Percentiles rank a stretch among this genome's conserved stretches.
Conservation (phyloP, 83 land plant genomes). For the Thuja plicata region DNA sequence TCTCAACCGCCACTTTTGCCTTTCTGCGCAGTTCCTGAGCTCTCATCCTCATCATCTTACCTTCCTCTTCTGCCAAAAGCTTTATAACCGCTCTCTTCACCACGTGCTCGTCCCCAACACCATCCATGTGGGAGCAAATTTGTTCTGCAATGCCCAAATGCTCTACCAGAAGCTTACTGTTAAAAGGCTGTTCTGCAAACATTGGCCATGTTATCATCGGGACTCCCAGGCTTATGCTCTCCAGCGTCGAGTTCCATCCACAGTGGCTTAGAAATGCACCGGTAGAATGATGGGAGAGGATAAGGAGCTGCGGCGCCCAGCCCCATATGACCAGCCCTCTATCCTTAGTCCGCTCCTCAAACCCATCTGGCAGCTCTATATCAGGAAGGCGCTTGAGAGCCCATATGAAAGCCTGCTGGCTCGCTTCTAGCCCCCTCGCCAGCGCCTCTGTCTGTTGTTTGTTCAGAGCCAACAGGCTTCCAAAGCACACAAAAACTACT, state of each 20-base stretch:
- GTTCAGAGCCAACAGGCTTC: constrained; percentile 28
- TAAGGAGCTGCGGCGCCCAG: constrained; percentile 5
- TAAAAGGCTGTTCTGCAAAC: constrained; percentile 12
- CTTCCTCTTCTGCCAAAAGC: neutral
- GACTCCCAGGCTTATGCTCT: neutral
- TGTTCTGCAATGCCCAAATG: neutral
- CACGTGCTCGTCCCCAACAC: neutral
- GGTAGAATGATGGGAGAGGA: constrained; percentile 4
- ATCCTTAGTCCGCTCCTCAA: constrained; percentile 8
- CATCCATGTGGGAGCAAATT: neutral
- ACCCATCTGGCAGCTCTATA: constrained; percentile 16
- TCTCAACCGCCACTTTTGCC: neutral
- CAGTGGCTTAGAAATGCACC: constrained; percentile 12
- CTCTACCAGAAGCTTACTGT: neutral
- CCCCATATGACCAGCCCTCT: constrained; percentile 6
- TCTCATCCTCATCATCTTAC: neutral
- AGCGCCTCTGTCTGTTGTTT: constrained; percentile 30
- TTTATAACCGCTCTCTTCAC: neutral
- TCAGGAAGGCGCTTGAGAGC: constrained; percentile 11
- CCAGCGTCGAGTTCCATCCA: constrained; percentile 14
- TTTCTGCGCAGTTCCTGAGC: neutral
- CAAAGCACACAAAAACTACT: constrained; percentile 61
- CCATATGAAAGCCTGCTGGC: constrained; percentile 55
- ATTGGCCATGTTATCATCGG: constrained; percentile 10
- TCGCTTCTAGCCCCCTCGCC: constrained; percentile 49